These are phyloP conservation scores for Colletotrichum lini DNA, from an alignment of 2,329 filamentous ascomycete species.

Conservation along the genomic window DNA sequence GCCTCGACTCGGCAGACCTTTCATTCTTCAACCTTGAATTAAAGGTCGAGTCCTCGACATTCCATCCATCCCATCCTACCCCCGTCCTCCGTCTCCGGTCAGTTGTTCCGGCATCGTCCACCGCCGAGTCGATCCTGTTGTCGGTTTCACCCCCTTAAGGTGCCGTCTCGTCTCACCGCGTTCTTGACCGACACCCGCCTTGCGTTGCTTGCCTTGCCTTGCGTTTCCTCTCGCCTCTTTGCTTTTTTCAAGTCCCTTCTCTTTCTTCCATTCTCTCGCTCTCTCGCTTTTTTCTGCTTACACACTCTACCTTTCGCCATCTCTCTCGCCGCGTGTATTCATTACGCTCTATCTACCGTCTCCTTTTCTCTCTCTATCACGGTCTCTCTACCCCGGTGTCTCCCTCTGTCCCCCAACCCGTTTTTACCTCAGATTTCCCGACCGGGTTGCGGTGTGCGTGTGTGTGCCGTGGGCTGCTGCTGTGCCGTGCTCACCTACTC, in stretches of 20 bases:
- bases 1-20: conserved; percentile 1
- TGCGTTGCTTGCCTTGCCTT: background rate
- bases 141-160: background rate
- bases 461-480: conserved; percentile 8
- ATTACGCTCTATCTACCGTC: background rate
- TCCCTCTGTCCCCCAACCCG: too few relatives aligned
- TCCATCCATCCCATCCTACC: background rate
- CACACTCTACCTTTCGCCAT: background rate
- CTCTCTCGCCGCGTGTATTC: too few relatives aligned
- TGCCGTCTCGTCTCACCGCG: conserved; percentile 19
- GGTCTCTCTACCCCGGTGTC: background rate
- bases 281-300: background rate
- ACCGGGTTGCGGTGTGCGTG: conserved; percentile 6
- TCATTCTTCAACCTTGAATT: conserved; percentile 15
- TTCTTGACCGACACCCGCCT: conserved; percentile 31
- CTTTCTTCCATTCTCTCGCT: too few relatives aligned
- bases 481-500: conserved; percentile 9
- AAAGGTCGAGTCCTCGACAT: conserved; percentile 8
- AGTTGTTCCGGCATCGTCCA: background rate
- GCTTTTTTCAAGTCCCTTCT: too few relatives aligned
- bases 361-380: background rate
- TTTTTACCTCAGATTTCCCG: background rate
- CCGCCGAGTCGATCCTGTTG: background rate
- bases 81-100: conserved; percentile 23
- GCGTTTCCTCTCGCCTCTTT: too few relatives aligned